Percentiles rank a stretch among this genome's conserved stretches.
phyloP scores from a whole-genome alignment of 2,329 filamentous ascomycete species.

The Pestalotiopsis sp. region DNA sequence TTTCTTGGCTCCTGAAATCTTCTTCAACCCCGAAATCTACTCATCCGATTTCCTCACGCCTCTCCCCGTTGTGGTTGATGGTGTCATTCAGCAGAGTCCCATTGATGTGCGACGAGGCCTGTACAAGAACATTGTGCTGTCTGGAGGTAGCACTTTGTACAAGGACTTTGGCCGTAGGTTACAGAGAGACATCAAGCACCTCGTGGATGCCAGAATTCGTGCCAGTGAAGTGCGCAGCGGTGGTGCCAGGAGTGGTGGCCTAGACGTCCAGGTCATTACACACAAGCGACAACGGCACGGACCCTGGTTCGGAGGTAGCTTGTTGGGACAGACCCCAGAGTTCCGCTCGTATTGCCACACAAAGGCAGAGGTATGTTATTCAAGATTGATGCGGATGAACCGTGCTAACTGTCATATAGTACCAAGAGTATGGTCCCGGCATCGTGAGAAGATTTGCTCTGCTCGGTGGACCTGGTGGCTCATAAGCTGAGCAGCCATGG shows the following conservation, averaged over 20 bases:
- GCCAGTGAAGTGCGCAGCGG: constrained; percentile 91
- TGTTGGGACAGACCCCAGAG: constrained; percentile 95
- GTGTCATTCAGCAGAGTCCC: constrained; percentile 94
- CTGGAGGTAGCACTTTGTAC: constrained; percentile 95
- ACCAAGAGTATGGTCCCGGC: constrained; percentile 93
- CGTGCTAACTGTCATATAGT: constrained; percentile 50
- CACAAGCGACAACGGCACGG: constrained; percentile 98
- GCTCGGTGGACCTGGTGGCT: constrained; percentile 86
- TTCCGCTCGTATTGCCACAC: constrained; percentile 99
- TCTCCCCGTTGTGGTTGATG: constrained; percentile 90
- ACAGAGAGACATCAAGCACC: constrained; percentile 94
- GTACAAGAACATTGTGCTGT: constrained; percentile 99
- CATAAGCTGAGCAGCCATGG: constrained; percentile 44
- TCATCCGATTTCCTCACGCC: constrained; percentile 98
- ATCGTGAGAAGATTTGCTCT: constrained; percentile 95
- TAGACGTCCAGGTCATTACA: constrained; percentile 96
- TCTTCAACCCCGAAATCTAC: constrained; percentile 99
- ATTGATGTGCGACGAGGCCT: constrained; percentile 96
- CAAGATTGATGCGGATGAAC: too few species aligned
- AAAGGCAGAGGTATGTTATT: constrained; percentile 66
- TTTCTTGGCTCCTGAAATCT: constrained; percentile 97
- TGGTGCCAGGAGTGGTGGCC: constrained; percentile 87
- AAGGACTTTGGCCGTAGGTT: constrained; percentile 96
- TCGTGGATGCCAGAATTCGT: constrained; percentile 91
- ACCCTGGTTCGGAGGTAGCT: constrained; percentile 96